These are phyloP conservation scores for Meripilus lineatus DNA, from an alignment of 1,284 basidiomycete genomes.

Conservation along the genomic window DNA sequence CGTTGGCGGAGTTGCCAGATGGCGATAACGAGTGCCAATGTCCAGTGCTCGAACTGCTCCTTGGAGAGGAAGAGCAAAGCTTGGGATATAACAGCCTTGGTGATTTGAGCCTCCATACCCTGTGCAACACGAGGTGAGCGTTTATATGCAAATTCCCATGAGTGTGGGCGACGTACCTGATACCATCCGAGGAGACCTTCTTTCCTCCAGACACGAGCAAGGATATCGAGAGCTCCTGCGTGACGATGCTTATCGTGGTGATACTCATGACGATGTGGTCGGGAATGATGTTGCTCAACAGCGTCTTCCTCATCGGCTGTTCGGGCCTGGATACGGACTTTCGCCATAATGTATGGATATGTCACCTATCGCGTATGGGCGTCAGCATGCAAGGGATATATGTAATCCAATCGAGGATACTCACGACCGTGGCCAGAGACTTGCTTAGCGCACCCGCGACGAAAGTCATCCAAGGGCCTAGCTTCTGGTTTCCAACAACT, in stretches of 20 bases:
- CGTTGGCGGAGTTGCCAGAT: conserved; percentile 21
- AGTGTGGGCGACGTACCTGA: conserved; percentile 59
- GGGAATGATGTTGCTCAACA: conserved; percentile 32
- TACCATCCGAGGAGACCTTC: conserved; percentile 92
- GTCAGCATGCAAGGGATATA: neutral
- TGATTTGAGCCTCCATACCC: conserved; percentile 91
- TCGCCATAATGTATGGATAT: conserved; percentile 94
- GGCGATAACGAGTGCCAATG: conserved; percentile 58
- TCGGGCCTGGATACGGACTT: conserved; percentile 92
- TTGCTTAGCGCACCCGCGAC: conserved; percentile 91
- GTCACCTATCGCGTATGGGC: conserved; percentile 60
- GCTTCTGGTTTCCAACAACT: conserved; percentile 39
- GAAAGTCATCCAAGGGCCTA: conserved; percentile 82
- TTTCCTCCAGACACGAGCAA: conserved; percentile 68
- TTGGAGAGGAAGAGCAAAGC: conserved; percentile 79
- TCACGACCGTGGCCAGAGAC: conserved; percentile 90
- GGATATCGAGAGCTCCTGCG: conserved; percentile 72
- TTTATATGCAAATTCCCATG: neutral
- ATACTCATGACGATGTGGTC: conserved; percentile 32
- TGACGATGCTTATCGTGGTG: conserved; percentile 42
- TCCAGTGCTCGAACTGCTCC: conserved; percentile 80
- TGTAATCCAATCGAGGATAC: conserved; percentile 30
- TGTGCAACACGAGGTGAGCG: conserved; percentile 24
- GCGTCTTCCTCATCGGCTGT: conserved; percentile 51
- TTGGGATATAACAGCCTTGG: conserved; percentile 85